Evolutionary conservation across 495 filamentous ascomycete species (phyloP).

Genomic region (Apodospora peruviana): DNA sequence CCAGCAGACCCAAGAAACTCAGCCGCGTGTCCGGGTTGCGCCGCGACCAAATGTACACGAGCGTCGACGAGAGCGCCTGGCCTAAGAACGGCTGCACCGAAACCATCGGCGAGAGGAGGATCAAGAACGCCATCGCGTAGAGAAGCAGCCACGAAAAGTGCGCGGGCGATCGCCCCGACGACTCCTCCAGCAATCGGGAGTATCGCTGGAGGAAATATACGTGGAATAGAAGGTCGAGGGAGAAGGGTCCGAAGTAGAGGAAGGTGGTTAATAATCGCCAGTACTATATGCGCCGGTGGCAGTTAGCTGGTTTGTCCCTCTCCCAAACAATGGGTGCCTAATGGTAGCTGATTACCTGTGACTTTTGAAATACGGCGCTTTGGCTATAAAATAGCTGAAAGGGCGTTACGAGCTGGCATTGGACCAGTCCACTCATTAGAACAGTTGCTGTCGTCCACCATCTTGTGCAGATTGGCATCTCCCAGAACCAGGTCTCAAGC

Average conservation of each 20-base stretch:
- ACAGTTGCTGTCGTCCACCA: conserved; percentile 96
- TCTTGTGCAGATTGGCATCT: conserved; percentile 92
- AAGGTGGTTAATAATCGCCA: conserved; percentile 95
- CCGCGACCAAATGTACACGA: conserved; percentile 98
- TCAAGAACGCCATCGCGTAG: conserved; percentile 71
- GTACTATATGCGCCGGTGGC: conserved; percentile 51
- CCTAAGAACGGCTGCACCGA: conserved; percentile 92
- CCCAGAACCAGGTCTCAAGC: conserved; percentile 94
- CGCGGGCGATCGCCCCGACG: conserved; percentile 79
- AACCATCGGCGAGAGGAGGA: conserved; percentile 74
- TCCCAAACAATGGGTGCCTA: neutral
- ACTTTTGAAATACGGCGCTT: conserved; percentile 81
- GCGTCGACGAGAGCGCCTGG: conserved; percentile 76
- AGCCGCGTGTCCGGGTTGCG: conserved; percentile 87
- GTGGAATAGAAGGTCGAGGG: conserved; percentile 93
- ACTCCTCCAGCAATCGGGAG: conserved; percentile 90
- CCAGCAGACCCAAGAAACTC: conserved; percentile 83
- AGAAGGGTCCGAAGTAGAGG: conserved; percentile 92
- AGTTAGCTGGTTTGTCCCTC: too few species aligned
- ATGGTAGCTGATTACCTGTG: conserved; percentile 53
- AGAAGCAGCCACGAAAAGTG: conserved; percentile 91
- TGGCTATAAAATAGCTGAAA: conserved; percentile 98
- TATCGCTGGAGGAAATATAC: conserved; percentile 98
- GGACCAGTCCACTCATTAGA: conserved; percentile 80
- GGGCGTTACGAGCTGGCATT: conserved; percentile 83